Base-by-base conservation (phyloP, 345 rosid genomes). In the Heritiera littoralis region DNA sequence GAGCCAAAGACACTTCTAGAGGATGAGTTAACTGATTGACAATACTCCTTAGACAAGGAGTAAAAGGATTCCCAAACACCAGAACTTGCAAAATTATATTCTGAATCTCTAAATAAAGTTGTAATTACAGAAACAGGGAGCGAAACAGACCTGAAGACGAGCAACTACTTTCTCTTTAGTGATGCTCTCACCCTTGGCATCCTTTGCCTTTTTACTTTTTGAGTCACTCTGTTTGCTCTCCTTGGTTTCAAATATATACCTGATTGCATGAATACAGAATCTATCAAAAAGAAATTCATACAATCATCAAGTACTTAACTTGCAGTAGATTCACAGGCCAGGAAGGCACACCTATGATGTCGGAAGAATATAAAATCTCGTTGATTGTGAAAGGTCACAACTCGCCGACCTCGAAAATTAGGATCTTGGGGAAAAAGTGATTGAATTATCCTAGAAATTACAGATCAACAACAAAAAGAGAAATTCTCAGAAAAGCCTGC, bases 341-440 rank as follows among this genome's bases (percentile, higher is more conserved):
- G 46, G 56, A 11, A 45, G 74, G 77, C 87, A 35, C 73, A 96
- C 98, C 99, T 84, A 77, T 94, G 99, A 83, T 97, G 99, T 55
- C 99, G 85, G 82, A 97, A 94, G 82, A 97, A 93, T 78, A 97
- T 89, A 68, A 92, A 94, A 83, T 97, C 99, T 1, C 98, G 89
- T 85, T 97, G 98, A 86, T 97, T 97, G 83, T 97, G 98, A 58
- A 97, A 94, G 14, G 99, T 97, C 18, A 89, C 96, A 84, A 97
- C 98, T 81, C 98, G 86, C 11, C 98, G 89, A 76, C 98, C 98
- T 17, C 87, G 93, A 78, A 94, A 93, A 77, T 94, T 83, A 38
- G 97, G 97, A 71, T 87, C 89, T 80, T 89, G 99, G 1, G 96
- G 98, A 75, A 97, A 94, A 54, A 94, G 92, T 41, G 99, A 90